Base-by-base conservation (phyloP, 202 grass and related monocot genomes). In the Brachypodium distachyon region DNA sequence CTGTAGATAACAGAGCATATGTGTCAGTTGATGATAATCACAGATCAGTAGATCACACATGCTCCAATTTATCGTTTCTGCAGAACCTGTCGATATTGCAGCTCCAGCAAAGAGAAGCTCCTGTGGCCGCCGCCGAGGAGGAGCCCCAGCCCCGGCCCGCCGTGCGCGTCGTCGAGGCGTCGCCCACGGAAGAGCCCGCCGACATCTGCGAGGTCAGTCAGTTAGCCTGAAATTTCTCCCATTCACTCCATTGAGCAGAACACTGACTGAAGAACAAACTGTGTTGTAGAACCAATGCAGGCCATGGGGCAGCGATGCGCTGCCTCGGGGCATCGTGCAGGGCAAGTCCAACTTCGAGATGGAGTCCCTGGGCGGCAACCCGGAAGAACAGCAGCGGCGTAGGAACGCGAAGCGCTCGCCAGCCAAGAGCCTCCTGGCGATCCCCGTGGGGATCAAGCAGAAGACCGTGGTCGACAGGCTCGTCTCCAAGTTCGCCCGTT, bases 391-490 rank as follows among this genome's bases (percentile, higher is more conserved):
- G 0, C n/a, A n/a, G n/a, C n/a, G n/a, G n/a, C n/a, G n/a, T n/a
- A n/a, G n/a, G n/a, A n/a, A n/a, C n/a, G n/a, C n/a, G n/a, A n/a
- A n/a, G n/a, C n/a, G n/a, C 40, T 17, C 8, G 33, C 26, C 76
- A 46, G 41, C 51, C 12, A 95, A 95, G 41, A 87, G 83, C 86
- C 90, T 95, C 46, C 75, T 95, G 28, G 92, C 94, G 19, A 88
- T 97, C 43, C 86, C 94, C 25, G 94, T 92, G 55, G 94, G 94
- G 53, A 90, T 97, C 78, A 97, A 90, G 76, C 91, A 97, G 77
- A 97, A 94, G 79, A 41, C 84, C 28, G 14, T 84, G 59, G 91
- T 97, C 37, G 76, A 97, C 88, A 87, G 84, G 72, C 88, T 94
- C 18, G 79, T 94, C 54, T 78, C 67, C 12, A 97, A 97, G 91